Evolutionary conservation across 148 eudicot genomes (phyloP).

Genomic region (Oxyria digyna): DNA sequence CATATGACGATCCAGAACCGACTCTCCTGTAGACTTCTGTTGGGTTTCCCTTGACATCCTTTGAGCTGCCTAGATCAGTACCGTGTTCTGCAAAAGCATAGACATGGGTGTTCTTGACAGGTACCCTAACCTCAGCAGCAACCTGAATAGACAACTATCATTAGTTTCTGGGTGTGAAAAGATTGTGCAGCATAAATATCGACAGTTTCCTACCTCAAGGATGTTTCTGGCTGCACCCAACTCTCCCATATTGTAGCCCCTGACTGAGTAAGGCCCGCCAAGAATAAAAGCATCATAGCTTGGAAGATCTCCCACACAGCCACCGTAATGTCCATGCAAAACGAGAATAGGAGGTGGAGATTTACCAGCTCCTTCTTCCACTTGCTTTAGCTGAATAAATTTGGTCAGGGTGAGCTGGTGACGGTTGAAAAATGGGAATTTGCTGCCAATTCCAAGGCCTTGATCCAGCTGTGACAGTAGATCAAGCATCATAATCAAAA

Average conservation of each 20-base stretch:
- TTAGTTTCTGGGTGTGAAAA: too few relatives aligned
- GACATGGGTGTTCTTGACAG: constrained; percentile 64
- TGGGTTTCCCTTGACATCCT: constrained; percentile 91
- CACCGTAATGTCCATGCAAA: constrained; percentile 94
- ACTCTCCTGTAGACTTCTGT: constrained; percentile 81
- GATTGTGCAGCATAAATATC: too few relatives aligned
- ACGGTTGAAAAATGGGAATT: constrained; percentile 77
- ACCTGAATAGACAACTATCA: constrained; percentile 56
- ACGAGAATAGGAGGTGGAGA: constrained; percentile 93
- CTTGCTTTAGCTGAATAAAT: constrained; percentile 69
- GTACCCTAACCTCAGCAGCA: constrained; percentile 89
- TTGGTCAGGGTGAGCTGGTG: constrained; percentile 78
- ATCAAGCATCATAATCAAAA: not conserved
- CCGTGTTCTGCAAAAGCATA: constrained; percentile 90
- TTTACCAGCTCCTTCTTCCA: constrained; percentile 92
- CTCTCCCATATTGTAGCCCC: constrained; percentile 99
- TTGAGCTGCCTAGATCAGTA: constrained; percentile 85
- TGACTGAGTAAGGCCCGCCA: constrained; percentile 97
- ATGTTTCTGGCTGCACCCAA: constrained; percentile 95
- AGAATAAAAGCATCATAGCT: constrained; percentile 93
- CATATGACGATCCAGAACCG: constrained; percentile 96
- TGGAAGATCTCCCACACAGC: constrained; percentile 97
- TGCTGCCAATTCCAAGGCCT: constrained; percentile 91
- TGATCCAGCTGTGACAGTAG: constrained; percentile 71
- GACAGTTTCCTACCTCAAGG: constrained; percentile 52